Percentiles rank a stretch among this genome's conserved stretches.
Evolutionary conservation across 257 asterid species (phyloP).

Genomic region (Primulina huaijiensis): DNA sequence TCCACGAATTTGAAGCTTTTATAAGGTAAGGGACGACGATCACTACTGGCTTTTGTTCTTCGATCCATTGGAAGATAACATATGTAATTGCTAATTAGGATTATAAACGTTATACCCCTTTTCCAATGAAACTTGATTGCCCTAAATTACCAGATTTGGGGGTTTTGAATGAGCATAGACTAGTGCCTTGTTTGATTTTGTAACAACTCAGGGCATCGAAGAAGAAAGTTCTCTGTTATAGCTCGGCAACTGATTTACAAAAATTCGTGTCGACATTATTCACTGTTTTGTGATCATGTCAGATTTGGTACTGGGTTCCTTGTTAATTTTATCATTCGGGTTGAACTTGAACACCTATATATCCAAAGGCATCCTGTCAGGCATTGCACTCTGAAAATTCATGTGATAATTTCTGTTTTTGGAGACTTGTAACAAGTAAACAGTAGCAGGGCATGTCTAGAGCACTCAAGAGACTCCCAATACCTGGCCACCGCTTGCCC

Average conservation of each 20-base stretch:
- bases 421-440: neutral
- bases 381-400: neutral
- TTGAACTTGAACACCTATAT: neutral
- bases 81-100: neutral
- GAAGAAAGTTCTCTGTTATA: neutral
- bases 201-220: neutral
- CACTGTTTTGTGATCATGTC: too few species aligned
- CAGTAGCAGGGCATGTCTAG: slow-evolving; percentile 31
- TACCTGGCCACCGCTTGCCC: slow-evolving; percentile 24
- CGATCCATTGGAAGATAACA: neutral
- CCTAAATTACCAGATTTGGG: neutral
- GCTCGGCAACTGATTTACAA: too few species aligned
- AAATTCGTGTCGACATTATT: too few species aligned
- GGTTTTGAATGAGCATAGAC: neutral
- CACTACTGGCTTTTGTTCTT: neutral
- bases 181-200: neutral
- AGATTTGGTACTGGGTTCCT: too few species aligned
- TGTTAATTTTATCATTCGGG: too few species aligned
- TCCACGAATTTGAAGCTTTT: too few species aligned
- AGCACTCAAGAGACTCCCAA: slow-evolving; percentile 25
- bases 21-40: neutral
- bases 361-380: neutral
- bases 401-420: neutral
- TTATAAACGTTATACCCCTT: too few species aligned
- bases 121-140: neutral